Evolutionary conservation across 2,329 filamentous ascomycete genomes (phyloP), one percentile per base, ranked within the genome.

Genomic region (Podosphaera fusca): DNA sequence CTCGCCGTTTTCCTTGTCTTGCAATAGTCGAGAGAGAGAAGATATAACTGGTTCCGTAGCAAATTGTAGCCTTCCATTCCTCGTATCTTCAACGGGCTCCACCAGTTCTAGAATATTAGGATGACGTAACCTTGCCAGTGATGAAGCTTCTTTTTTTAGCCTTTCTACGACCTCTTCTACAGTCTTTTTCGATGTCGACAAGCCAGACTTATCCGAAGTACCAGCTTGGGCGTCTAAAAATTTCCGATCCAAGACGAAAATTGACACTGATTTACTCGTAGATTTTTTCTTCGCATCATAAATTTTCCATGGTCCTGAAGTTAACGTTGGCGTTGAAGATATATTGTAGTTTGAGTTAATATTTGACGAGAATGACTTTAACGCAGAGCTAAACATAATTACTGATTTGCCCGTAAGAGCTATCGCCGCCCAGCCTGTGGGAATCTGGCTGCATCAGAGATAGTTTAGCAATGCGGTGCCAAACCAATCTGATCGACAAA

Each of bases 271-370:
- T 69, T 92, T 94, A 62, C 86, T 87, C 0, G 88, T 95, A 35
- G 85, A 87, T 72, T 95, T 96, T 73, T 94, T 94, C 74, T 94
- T 96, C 59, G 86, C 89, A 72, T 95, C 89, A 75, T 90, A 90
- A 66, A 98, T 92, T 73, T 88, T 94, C 92, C 92, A 98, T 58
- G 89, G 87, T 21, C 92, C 92, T 14, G 89, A 86, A 56, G 80
- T 80, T 55, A 87, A 85, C n/a, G 80, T 83, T 9, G 85, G 79
- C 59, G 79, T 80, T 33, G 82, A 76, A 30, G 87, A 83, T 62
- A 96, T 75, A 63, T 84, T 80, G 71, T 98, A 98, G 72, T 95
- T 94, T 67, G 84, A 82, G 59, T 82, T 82, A 72, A 98, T 96
- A 71, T 95, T 95, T 64, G 79, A 90, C 62, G 82, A 84, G 69